Conservation (phyloP, 2,329 filamentous ascomycete genomes). For the Teratosphaeria epicoccoides region DNA sequence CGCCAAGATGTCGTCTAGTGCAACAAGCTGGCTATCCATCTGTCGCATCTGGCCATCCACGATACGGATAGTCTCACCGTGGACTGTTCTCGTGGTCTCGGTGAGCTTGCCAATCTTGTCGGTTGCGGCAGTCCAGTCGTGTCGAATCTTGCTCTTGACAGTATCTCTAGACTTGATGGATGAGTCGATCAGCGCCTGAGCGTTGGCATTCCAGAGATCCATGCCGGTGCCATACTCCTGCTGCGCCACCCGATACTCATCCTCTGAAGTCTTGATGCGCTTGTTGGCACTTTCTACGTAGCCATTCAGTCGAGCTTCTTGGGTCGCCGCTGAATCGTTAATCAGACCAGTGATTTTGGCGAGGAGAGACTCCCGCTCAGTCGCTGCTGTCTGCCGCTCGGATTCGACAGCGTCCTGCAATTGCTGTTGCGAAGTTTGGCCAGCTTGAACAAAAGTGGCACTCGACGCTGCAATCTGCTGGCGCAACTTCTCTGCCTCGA, state of each 20-base stretch:
- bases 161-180: constrained; percentile 63
- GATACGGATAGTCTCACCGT: constrained; percentile 79
- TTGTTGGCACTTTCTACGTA: constrained; percentile 56
- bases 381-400: constrained; percentile 60
- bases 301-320: constrained; percentile 59
- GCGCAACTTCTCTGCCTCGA: constrained; percentile 63
- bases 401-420: constrained; percentile 63
- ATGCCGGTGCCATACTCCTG: constrained; percentile 59
- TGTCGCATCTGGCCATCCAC: constrained; percentile 83
- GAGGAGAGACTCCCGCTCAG: constrained; percentile 64
- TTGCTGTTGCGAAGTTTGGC: constrained; percentile 52
- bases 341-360: constrained; percentile 69
- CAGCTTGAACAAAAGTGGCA: constrained; percentile 56
- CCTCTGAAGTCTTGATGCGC: constrained; percentile 26
- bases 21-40: constrained; percentile 77
- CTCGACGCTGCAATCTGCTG: constrained; percentile 62
- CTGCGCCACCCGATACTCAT: constrained; percentile 50
- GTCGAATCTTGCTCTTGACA: constrained; percentile 71
- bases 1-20: constrained; percentile 80
- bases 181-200: constrained; percentile 57
- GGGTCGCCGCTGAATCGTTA: constrained; percentile 59
- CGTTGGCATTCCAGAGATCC: constrained; percentile 61
- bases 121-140: constrained; percentile 74
- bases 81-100: constrained; percentile 71
- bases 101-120: constrained; percentile 76